Evolutionary conservation across 2,329 filamentous ascomycete species (phyloP), one percentile per base, ranked within the genome.

Genomic region (Neonectria faginata): DNA sequence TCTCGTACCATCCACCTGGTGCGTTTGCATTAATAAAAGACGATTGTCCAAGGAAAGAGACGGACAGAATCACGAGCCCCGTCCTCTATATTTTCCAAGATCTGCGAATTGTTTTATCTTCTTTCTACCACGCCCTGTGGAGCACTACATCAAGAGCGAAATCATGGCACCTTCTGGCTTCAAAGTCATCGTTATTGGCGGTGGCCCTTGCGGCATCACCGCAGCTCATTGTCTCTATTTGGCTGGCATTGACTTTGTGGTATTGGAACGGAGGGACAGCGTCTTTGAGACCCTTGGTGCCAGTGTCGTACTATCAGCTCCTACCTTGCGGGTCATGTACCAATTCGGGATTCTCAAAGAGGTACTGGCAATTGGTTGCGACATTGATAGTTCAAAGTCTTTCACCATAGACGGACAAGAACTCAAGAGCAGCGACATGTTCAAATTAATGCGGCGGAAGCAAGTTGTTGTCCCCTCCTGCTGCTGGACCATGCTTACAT

Each of bases 191-290:
- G 70, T 79, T 39, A 57, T 79, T 27, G 77, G 77, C 45, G 73
- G 71, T 18, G 76, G 77, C 16, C 73, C 75, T 9, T 65, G 67
- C 6, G 77, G 77, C 1, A 54, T 79, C 2, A 69, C 68, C 6
- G 69, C 75, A 5, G 76, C 76, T 1, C 75, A 78, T 48, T 68
- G 72, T 33, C 71, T 79, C 3, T n/a, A 60, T 33, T 65, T 66
- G 1, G 78, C 77, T 1, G 76, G 74, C 4, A 73, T 77, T 41
- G 75, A 76, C 56, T 75, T 72, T 62, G 64, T 77, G 12, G 57
- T 79, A 16, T 65, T 78, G 1, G 77, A 79, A 65, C 62, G 70
- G 0, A 63, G 72, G 7, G 56, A 70, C 3, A 52, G 65, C 5
- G 56, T 74, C 1, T 59, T 70, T 14, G 66, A 65, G 33, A 64